Conservation (phyloP, 495 filamentous ascomycete genomes). For the Thozetella sp. region DNA sequence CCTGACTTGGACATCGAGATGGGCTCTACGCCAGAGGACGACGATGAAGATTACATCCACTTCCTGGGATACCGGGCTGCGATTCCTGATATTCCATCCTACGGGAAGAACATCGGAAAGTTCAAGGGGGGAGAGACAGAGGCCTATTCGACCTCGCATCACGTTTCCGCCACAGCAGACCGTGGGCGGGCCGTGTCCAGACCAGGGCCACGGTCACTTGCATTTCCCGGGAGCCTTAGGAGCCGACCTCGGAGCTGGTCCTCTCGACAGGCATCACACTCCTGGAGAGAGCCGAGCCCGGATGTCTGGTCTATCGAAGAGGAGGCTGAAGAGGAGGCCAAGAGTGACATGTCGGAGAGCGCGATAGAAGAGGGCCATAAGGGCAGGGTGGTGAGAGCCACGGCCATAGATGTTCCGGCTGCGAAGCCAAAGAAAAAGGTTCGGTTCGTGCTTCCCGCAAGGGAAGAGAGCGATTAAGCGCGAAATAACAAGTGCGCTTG, state of each 20-base stretch:
- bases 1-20: conserved; percentile 28
- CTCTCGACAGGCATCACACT: conserved; percentile 34
- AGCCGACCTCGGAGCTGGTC: conserved; percentile 21
- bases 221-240: neutral
- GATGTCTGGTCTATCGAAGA: conserved; percentile 55
- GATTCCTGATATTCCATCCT: conserved; percentile 18
- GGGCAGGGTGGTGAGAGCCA: conserved; percentile 18
- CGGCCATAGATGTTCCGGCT: conserved; percentile 41
- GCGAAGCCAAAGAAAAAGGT: conserved; percentile 51
- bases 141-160: conserved; percentile 15
- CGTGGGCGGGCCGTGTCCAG: conserved; percentile 11
- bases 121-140: conserved; percentile 7
- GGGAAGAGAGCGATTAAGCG: conserved; percentile 15
- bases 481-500: neutral
- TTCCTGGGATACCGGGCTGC: conserved; percentile 19
- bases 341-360: conserved; percentile 32
- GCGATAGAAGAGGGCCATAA: conserved; percentile 16
- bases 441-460: conserved; percentile 46
- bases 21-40: conserved; percentile 24
- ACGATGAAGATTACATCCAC: conserved; percentile 38
- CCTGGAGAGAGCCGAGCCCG: conserved; percentile 53
- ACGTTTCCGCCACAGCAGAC: conserved; percentile 15
- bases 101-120: conserved; percentile 18
- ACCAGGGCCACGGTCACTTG: neutral
- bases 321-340: conserved; percentile 43